Percentiles rank a stretch among this genome's conserved stretches.
These are phyloP conservation scores for Phialophora expanda DNA, from an alignment of 2,329 filamentous ascomycete genomes.

Conservation along the genomic window DNA sequence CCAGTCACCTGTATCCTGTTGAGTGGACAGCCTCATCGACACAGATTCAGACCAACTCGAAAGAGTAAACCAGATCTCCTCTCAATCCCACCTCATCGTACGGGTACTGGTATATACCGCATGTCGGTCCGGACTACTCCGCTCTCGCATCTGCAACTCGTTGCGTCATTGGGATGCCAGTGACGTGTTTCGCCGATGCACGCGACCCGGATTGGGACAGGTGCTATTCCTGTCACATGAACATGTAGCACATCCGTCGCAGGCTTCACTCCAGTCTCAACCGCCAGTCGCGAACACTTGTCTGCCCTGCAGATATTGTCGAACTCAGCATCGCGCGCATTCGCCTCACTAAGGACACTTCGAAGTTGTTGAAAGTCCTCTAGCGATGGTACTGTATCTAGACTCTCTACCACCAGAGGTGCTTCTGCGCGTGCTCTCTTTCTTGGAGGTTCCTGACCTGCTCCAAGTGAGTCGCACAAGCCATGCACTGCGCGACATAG, in stretches of 20 bases:
- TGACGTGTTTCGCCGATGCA: not conserved
- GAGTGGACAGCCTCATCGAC: not conserved
- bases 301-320: not conserved
- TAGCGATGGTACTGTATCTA: slow-evolving; percentile 25
- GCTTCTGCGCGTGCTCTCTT: slow-evolving; percentile 52
- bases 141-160: not conserved
- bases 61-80: not conserved
- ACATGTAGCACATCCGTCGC: not conserved
- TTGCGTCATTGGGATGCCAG: not conserved
- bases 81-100: not conserved
- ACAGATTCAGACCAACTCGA: not conserved
- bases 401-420: slow-evolving; percentile 50
- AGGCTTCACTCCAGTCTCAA: not conserved
- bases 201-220: slow-evolving; percentile 6
- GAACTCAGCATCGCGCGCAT: not conserved
- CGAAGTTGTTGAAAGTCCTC: not conserved
- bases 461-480: slow-evolving; percentile 54
- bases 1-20: not conserved
- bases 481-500: slow-evolving; percentile 66
- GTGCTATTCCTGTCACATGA: slow-evolving; percentile 7
- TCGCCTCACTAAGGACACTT: not conserved
- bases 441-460: slow-evolving; percentile 55
- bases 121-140: not conserved
- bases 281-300: not conserved
- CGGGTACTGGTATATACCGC: not conserved